Evolutionary conservation across 2,329 filamentous ascomycete genomes (phyloP), one percentile per base, ranked within the genome.

Genomic region (Rhynchosporium graminicola): DNA sequence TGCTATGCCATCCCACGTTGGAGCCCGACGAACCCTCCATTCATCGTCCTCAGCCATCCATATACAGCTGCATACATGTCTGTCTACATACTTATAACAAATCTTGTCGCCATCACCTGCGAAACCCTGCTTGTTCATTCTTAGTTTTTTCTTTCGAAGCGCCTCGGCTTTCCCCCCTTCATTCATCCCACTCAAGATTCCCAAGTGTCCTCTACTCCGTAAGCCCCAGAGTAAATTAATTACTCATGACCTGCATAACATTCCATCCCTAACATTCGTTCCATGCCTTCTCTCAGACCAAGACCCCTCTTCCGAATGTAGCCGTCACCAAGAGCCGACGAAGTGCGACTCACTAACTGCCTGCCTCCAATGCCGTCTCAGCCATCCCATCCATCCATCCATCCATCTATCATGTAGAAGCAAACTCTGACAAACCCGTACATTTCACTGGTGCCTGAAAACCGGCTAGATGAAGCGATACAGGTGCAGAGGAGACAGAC

Each of bases 201-300:
- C 15, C 3, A 20, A 26, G 45, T 31, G 20, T 7, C n/a, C 13
- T 12, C 33, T 38, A 52, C 31, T 38, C 51, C 45, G 38, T 40
- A 46, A 57, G 54, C 29, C 54, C 26, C 15, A 4, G 29, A 36
- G 38, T 13, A 46, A 57, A 45, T 57, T 57, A 57, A 45, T 57
- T 57, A 57, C 42, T 57, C 54, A 57, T 57, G 54, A 45, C 54
- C 40, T 57, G 54, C 54, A 57, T 43, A 33, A 54, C 51, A 42
- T 42, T 36, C n/a, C 51, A 57, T 45, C 40, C 40, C 20, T 20
- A 20, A 20, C 38, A 43, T 57, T 28, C 8, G 33, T 26, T n/a
- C 15, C 29, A 29, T 7, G 4, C 8, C 54, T 28, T 38, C 52
- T 43, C 38, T 5, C 36, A 45, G 29, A 31, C 12, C 20, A 46